phyloP scores from a whole-genome alignment of 495 filamentous ascomycete genomes.

The Tuber aestivum region DNA sequence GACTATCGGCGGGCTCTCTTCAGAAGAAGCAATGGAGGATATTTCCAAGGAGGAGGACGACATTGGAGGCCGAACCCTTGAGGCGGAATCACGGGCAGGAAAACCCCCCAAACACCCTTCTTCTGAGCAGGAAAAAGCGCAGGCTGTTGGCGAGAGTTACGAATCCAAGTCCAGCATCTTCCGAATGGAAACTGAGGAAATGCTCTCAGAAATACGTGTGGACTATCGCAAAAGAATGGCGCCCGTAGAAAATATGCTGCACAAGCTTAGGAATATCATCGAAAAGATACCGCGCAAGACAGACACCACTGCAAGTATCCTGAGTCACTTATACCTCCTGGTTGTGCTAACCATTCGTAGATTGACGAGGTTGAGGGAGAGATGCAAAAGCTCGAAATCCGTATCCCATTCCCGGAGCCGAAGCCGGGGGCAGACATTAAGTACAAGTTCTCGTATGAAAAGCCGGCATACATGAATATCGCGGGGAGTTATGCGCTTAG shows the following conservation, averaged over 20 bases:
- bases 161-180: slow-evolving; percentile 67
- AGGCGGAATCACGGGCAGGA: slow-evolving; percentile 17
- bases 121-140: slow-evolving; percentile 32
- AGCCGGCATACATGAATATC: slow-evolving; percentile 74
- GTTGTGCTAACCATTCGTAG: slow-evolving; percentile 43
- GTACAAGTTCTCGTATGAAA: slow-evolving; percentile 71
- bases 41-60: slow-evolving; percentile 10
- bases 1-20: not conserved
- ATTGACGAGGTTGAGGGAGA: slow-evolving; percentile 60
- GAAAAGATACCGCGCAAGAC: slow-evolving; percentile 58
- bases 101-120: slow-evolving; percentile 1
- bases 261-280: slow-evolving; percentile 66
- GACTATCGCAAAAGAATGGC: slow-evolving; percentile 61
- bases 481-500: slow-evolving; percentile 79
- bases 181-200: slow-evolving; percentile 79
- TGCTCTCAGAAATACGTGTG: slow-evolving; percentile 62
- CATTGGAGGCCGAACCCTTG: not conserved
- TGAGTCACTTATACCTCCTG: not conserved
- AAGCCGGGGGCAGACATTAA: slow-evolving; percentile 64
- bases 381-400: slow-evolving; percentile 61
- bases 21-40: slow-evolving; percentile 11
- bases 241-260: slow-evolving; percentile 63
- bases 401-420: slow-evolving; percentile 75
- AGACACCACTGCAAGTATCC: slow-evolving; percentile 51
- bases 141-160: slow-evolving; percentile 37